Base-by-base conservation (phyloP, 2,329 filamentous ascomycete genomes). In the Hypoxylon sp. region DNA sequence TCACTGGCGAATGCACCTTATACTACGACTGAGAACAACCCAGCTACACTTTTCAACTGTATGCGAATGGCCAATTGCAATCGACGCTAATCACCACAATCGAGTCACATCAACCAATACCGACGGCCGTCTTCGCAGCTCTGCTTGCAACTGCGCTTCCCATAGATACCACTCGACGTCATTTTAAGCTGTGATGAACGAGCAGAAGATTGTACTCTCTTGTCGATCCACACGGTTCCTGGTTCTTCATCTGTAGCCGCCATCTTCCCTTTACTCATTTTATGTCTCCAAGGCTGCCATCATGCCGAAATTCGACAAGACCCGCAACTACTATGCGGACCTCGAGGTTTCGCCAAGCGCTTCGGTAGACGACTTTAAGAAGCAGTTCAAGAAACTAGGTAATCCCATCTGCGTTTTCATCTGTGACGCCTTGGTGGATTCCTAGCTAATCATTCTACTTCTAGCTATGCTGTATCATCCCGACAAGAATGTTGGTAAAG, bases 381-480 rank as follows among this genome's bases (percentile, higher is more conserved):
- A 90, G 77, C 90, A 94, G 72, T 97, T 93, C 78, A 87, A 91
- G 70, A 93, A 93, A 77, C 85, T 97, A 73, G 91, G 91, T 92
- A 80, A 44, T 8, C n/a, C 30, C 28, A 49, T 28, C 46, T 34
- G n/a, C 37, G 19, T 32, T 28, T 44, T n/a, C 37, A 10, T 6
- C 52, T 6, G 4, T 13, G 4, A 24, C 41, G 65, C 50, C 28
- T 63, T 56, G 46, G 41, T 41, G 8, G 13, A 19, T n/a, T 39
- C 39, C 37, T 44, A 64, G 47, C 73, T 77, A 67, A 80, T 68
- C 5, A 4, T 43, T 39, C 49, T 20, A 28, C 20, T 10, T 22
- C 3, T 59, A 93, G 93, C 93, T 49, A 82, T 96, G 48, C 91
- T 91, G 76, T 96, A 91, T 73, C 93, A 97, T 73, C 93, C 93